Conservation (phyloP, 1,284 basidiomycete genomes). For the Irpex rosettiformis region DNA sequence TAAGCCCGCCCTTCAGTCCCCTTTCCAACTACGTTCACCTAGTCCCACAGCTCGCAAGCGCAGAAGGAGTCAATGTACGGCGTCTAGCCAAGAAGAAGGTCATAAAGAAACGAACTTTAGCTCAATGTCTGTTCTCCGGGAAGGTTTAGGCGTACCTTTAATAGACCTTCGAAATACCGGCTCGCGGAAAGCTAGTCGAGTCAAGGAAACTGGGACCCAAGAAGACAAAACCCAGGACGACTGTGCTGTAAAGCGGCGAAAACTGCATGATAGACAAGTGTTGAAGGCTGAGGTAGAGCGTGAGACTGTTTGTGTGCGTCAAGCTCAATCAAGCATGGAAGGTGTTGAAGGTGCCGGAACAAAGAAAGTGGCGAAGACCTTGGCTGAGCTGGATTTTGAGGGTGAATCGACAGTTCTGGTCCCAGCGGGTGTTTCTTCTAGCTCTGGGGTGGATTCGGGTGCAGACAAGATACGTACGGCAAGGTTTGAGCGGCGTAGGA, state of each 20-base stretch:
- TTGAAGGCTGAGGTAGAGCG: background rate
- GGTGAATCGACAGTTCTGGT: background rate
- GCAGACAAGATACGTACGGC: background rate
- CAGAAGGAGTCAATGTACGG: background rate
- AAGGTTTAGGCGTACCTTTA: background rate
- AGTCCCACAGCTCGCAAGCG: constrained; percentile 2
- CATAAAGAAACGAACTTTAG: background rate
- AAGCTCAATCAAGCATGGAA: background rate
- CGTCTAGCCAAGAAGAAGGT: background rate
- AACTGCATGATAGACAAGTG: background rate
- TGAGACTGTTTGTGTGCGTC: background rate
- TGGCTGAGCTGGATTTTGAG: background rate
- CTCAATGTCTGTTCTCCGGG: background rate
- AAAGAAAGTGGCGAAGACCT: background rate
- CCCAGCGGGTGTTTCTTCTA: background rate
- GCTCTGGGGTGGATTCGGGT: background rate
- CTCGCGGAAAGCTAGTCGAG: background rate
- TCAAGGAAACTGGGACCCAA: background rate
- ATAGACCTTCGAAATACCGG: background rate
- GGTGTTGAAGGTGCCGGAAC: background rate
- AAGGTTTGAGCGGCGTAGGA: background rate
- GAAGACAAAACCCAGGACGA: background rate
- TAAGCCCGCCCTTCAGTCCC: constrained; percentile 1
- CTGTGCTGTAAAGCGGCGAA: background rate
- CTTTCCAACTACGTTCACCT: constrained; percentile 6